Base-by-base conservation (phyloP, 768 basidiomycete species). In the Collybia mongolica region DNA sequence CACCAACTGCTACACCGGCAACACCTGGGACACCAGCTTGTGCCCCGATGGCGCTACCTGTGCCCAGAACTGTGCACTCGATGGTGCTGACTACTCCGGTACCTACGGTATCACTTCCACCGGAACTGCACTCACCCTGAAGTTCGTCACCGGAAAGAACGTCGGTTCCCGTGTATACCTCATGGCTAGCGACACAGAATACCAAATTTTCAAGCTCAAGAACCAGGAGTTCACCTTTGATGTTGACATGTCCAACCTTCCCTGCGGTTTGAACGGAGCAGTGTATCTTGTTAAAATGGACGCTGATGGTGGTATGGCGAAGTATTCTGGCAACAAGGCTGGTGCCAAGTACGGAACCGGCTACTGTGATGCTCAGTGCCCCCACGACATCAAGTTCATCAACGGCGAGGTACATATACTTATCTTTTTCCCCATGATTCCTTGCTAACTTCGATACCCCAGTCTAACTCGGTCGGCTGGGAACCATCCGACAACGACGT, bases 281-380 rank as follows among this genome's bases (percentile, higher is more conserved):
- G 66, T 83, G 43, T 83, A 83, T 70, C 80, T 83, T 65, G 65
- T 70, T 44, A 72, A 76, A 62, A 83, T 83, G 81, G 79, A 76
- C 57, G 71, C 72, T 11, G 80, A 82, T 57, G 81, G 81, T 65
- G 81, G 81, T 37, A 60, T 66, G 44, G 49, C 69, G 49, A 65
- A 70, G 55, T 77, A 65, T 67, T 58, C 78, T 29, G 65, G 54
- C 58, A 83, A 84, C 76, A 78, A 78, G 70, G 80, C 81, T 12
- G 72, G 72, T n/a, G 65, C 72, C 43, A 65, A 77, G 64, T 83
- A 76, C 65, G 80, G 81, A 39, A 81, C 80, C 11, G 82, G 82
- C 9, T 83, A 83, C 67, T 82, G 82, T 62, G 82, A 83, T 63
- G 72, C 81, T 11, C 81, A 84, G 65, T 84, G 82, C 67, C 82